phyloP scores from a whole-genome alignment of 2,329 filamentous ascomycete genomes.

The Aspergillus texensis region DNA sequence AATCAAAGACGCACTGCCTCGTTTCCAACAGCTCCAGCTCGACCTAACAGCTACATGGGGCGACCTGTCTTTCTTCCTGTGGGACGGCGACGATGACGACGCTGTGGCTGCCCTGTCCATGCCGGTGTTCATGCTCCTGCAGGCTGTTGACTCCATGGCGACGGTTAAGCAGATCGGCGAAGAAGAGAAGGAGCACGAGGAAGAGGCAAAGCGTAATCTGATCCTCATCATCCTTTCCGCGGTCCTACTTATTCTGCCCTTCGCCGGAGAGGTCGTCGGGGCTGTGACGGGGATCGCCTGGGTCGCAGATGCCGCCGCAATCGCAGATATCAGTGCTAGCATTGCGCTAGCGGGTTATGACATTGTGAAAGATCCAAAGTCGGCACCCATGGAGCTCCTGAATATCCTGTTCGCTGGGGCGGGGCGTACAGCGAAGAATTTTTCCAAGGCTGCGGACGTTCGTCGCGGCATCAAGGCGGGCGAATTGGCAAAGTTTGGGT shows the following conservation, averaged over 20 bases:
- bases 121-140: slow-evolving; percentile 12
- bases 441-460: slow-evolving; percentile 1
- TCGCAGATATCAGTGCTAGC: slow-evolving; percentile 11
- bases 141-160: slow-evolving; percentile 12
- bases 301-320: slow-evolving; percentile 8
- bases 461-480: slow-evolving; percentile 7
- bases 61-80: slow-evolving; percentile 2
- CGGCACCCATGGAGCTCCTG: slow-evolving; percentile 5
- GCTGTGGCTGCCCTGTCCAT: slow-evolving; percentile 7
- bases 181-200: slow-evolving; percentile 12
- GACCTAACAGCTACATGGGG: not conserved
- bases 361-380: slow-evolving; percentile 15
- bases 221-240: slow-evolving; percentile 18
- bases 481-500: slow-evolving; percentile 6
- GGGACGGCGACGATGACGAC: slow-evolving; percentile 8
- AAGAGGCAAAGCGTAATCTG: slow-evolving; percentile 11
- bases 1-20: not conserved
- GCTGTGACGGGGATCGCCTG: slow-evolving; percentile 7
- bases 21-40: not conserved
- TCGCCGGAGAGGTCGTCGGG: slow-evolving; percentile 10
- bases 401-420: slow-evolving; percentile 5
- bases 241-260: slow-evolving; percentile 16
- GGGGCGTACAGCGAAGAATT: slow-evolving; percentile 1
- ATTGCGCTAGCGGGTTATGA: slow-evolving; percentile 14
- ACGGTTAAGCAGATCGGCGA: slow-evolving; percentile 15